These are phyloP conservation scores for Echinochloa phyllopogon DNA, from an alignment of 176 grass and related monocot genomes.

Conservation along the genomic window DNA sequence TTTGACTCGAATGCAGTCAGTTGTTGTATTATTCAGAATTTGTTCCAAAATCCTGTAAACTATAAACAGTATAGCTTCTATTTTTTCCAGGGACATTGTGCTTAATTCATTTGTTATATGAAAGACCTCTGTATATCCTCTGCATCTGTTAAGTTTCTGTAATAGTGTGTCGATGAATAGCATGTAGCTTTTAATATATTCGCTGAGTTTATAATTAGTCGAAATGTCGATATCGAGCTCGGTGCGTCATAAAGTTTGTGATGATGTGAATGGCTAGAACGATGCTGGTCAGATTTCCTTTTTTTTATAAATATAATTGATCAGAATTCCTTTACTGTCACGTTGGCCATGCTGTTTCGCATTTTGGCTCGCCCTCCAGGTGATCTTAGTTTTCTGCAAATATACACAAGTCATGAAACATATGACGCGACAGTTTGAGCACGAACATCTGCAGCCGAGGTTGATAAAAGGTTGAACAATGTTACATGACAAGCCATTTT, in stretches of 20 bases:
- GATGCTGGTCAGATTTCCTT: neutral
- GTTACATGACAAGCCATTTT: neutral
- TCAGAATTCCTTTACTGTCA: neutral
- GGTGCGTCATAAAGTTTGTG: neutral
- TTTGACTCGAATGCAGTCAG: constrained; percentile 42
- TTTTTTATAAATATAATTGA: too few species aligned
- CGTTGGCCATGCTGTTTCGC: neutral
- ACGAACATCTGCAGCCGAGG: neutral
- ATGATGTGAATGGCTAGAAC: neutral
- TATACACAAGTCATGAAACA: neutral
- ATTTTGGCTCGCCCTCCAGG: neutral
- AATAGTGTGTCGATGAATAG: neutral
- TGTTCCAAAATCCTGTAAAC: constrained; percentile 17
- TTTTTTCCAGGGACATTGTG: neutral
- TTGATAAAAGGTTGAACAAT: neutral
- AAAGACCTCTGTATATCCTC: neutral
- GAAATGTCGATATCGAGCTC: neutral
- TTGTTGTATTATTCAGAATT: constrained; percentile 32
- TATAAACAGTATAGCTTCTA: neutral
- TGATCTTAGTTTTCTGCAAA: neutral
- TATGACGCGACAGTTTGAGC: neutral
- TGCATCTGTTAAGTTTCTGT: neutral
- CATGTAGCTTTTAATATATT: neutral
- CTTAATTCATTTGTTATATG: constrained; percentile 19
- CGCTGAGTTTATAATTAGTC: neutral